Evolutionary conservation across 2,329 filamentous ascomycete genomes (phyloP).

Genomic region (Xylariales sp.): DNA sequence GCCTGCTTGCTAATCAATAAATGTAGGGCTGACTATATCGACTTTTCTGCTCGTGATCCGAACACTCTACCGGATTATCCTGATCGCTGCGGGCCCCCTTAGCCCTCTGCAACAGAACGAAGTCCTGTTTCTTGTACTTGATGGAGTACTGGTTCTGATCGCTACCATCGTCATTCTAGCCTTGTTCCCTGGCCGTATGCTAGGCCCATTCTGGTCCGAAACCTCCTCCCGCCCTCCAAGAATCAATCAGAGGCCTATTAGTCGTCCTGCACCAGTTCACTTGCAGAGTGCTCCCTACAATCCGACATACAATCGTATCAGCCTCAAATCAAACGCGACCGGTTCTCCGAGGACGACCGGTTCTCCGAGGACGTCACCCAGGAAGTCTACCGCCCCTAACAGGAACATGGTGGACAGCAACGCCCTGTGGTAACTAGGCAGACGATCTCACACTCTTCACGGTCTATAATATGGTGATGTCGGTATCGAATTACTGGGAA

Average conservation of each 20-base stretch:
- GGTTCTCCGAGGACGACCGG: constrained; percentile 12
- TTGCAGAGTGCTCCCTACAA: constrained; percentile 14
- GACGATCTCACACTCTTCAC: no score
- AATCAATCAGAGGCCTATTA: constrained; percentile 13
- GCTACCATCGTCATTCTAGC: constrained; percentile 16
- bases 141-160: constrained; percentile 22
- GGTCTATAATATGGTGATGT: no score
- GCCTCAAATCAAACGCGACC: constrained; percentile 11
- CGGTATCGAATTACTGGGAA: not conserved
- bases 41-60: constrained; percentile 19
- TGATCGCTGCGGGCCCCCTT: constrained; percentile 18
- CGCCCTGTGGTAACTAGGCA: constrained; percentile 22
- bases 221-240: constrained; percentile 8
- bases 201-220: constrained; percentile 17
- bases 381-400: constrained; percentile 6
- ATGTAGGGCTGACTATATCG: constrained; percentile 17
- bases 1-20: no score
- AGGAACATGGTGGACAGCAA: constrained; percentile 25
- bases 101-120: constrained; percentile 22
- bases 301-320: constrained; percentile 15
- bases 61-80: constrained; percentile 22
- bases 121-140: constrained; percentile 21
- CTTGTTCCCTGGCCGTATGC: constrained; percentile 22
- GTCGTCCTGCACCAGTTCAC: constrained; percentile 15
- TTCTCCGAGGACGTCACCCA: constrained; percentile 3